These are phyloP conservation scores for Penicillium sp. DNA, from an alignment of 2,329 filamentous ascomycete species.

Conservation along the genomic window DNA sequence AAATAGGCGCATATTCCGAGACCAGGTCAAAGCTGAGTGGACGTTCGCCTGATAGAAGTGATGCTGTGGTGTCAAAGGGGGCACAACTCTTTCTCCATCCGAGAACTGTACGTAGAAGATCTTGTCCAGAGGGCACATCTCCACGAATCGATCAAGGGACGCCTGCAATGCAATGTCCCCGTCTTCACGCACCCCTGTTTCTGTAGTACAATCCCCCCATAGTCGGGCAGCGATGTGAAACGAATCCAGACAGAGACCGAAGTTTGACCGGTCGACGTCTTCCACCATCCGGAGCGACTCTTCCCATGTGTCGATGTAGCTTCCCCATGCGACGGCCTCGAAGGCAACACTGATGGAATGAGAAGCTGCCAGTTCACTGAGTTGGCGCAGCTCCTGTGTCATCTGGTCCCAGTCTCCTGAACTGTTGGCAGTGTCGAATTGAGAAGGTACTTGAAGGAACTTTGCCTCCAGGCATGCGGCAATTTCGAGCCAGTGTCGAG, in stretches of 20 bases:
- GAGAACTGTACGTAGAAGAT: slow-evolving; percentile 29
- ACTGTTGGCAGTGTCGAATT: not conserved
- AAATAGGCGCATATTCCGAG: slow-evolving; percentile 20
- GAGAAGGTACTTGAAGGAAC: not conserved
- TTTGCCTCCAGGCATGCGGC: not conserved
- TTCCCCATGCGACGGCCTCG: slow-evolving; percentile 26
- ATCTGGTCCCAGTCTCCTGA: not conserved
- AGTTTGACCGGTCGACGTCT: slow-evolving; percentile 26
- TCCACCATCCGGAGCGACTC: slow-evolving; percentile 22
- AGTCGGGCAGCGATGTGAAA: slow-evolving; percentile 26
- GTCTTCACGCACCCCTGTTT: slow-evolving; percentile 8
- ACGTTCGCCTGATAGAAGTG: slow-evolving; percentile 13
- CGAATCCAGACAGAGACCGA: slow-evolving; percentile 30
- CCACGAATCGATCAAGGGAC: slow-evolving; percentile 10
- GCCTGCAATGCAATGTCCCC: slow-evolving; percentile 3
- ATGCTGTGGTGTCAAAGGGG: slow-evolving; percentile 15
- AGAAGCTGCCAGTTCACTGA: not conserved
- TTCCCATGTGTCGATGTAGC: slow-evolving; percentile 26
- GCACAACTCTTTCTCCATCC: slow-evolving; percentile 24
- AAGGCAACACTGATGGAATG: slow-evolving; percentile 21
- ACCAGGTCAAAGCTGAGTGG: slow-evolving; percentile 15
- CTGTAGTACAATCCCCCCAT: slow-evolving; percentile 24
- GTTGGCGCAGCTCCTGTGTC: not conserved
- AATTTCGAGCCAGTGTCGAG: not conserved
- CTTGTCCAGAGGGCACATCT: slow-evolving; percentile 10